Evolutionary conservation across 371 early-diverging fungal genomes (phyloP), one percentile per base, ranked within the genome.

Genomic region (Mucor lusitanicus): DNA sequence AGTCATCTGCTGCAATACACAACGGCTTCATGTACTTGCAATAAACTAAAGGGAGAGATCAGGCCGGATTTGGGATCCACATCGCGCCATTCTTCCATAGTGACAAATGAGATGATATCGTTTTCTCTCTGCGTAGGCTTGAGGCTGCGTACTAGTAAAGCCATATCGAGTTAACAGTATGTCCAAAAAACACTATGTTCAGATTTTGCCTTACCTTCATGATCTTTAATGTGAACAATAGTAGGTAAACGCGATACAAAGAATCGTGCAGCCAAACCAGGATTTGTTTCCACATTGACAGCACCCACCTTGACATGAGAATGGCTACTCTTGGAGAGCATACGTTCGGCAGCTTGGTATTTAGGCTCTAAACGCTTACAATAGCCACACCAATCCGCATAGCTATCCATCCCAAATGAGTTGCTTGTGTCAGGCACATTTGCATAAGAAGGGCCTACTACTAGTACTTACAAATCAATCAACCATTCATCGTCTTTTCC

Each of bases 321-420:
- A 5, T 69, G 60, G 9, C 60, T 35, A 6, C 68, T 61, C 33
- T 61, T 60, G 12, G 61, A 28, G 12, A 78, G 44, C 6, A 63
- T 28, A 32, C 68, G 66, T 17, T 79, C 79, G 0, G 69, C 75
- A 25, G 70, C 75, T 55, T 74, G 59, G 50, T 73, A 79, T 33
- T 62, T 73, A 0, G 78, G 76, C 35, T 69, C 80, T 27, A 75
- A 70, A 27, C 67, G 65, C 40, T 72, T 68, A 69, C 84, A 81
- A 39, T 74, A 71, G 30, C 77, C 78, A 68, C 84, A 81, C 82
- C 84, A 81, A 17, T 75, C 75, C 6, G 84, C 82, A 68, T 80
- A 80, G 37, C 82, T 84, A 57, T 35, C 0, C 21, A 2, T 21
- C 0, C 30, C 21, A 60, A 27, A 56, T 17, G 19, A 17, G 25